Base-by-base conservation (phyloP, 768 basidiomycete species). In the Termitomyces sp. region DNA sequence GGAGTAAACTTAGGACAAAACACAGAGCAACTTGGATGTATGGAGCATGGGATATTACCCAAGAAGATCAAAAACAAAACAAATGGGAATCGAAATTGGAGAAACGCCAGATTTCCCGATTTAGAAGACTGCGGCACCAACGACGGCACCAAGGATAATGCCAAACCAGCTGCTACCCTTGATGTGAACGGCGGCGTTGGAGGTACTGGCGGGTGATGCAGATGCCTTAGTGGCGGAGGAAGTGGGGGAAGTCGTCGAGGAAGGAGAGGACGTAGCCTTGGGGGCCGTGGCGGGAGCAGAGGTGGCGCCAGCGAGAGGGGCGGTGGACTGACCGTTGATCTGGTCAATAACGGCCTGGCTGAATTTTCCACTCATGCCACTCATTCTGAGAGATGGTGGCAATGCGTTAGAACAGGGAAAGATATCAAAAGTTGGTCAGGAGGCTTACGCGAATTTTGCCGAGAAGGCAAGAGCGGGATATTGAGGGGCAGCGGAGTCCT, bases 381-480 rank as follows among this genome's bases (percentile, higher is more conserved):
- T 66, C 70, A 94, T 65, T 8, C 90, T 92, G 63, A n/a, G 24
- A 59, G 24, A 45, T 58, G 58, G 28, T 3, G 22, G 20, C 24
- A 33, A 40, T 33, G 42, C 16, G 28, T 46, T 15, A 48, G 36
- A 45, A 12, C 32, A 9, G 16, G 42, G 50, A 42, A 12, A 40
- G 7, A 42, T n/a, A 15, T 39, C 7, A 9, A 24, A 9, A 22
- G n/a, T 28, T 18, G 13, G 35, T 51, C 15, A 53, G 38, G 12
- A 42, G 7, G 75, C 87, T 65, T 69, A 93, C 92, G 77, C 76
- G 79, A 92, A 94, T 67, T 83, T 84, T 64, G 92, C 82, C 7
- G 91, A 92, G 79, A 93, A 96, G 0, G 91, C 85, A 64, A 88
- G 76, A 49, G 81, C 83, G 4, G 81, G 82, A 75, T 77, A 89